Evolutionary conservation across 306 rosid genomes (phyloP), one percentile per base, ranked within the genome.

Genomic region (Medicago truncatula): DNA sequence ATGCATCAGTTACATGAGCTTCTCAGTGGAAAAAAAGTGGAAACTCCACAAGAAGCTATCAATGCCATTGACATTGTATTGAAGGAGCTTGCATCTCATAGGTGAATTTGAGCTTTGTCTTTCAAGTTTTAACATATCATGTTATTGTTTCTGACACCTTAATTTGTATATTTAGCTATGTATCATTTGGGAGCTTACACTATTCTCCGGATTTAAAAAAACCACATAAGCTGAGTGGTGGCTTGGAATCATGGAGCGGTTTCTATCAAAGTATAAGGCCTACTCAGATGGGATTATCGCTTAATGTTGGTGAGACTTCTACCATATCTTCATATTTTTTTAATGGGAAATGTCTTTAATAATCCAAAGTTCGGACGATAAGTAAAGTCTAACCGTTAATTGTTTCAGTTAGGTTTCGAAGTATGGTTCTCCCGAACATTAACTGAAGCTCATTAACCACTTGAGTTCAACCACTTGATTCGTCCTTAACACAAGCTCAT

Each of bases 261-360:
- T 86, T 86, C 74, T 86, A 86, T 74, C 89, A 86, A 69, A 86
- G 85, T 70, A 86, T 86, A 73, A 86, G 83, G 70, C 85, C 85
- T 73, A 86, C 85, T 62, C 89, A 86, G 41, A 86, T 86, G 89
- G 89, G 89, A 59, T 46, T 86, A 67, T 86, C 89, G 3, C 89
- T 86, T 52, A 86, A 83, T 67, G 68, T 86, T 74, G 89, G 89
- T 83, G 44, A 68, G 73, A 67, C 4, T 76, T 83, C 20, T 31
- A 21, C 14, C 58, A 47, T 34, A 34, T 36, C 68, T 58, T 58
- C 50, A 5, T 34, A 0, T 34, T 34, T 34, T 34, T 5, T 34
- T 34, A 34, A 31, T 34, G 38, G 38, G 38, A 34, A 34, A 34
- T 7, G 38, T 0, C 46, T 40, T 40, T 40, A 0, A 40, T 40